Conservation (phyloP, 441 rosid species). For the Adansonia gregorii region DNA sequence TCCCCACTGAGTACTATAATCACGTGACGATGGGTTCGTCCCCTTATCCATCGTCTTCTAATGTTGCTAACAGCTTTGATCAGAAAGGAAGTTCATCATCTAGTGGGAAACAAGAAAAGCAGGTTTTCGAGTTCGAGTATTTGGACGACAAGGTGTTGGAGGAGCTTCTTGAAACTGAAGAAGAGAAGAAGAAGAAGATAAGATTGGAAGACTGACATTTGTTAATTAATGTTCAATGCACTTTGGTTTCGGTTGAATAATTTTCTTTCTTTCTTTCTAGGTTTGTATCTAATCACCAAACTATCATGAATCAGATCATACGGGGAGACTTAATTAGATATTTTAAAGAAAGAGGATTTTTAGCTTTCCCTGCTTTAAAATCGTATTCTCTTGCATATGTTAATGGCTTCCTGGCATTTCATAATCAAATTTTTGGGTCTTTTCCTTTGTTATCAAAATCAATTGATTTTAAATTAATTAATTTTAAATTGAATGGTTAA, state of each 20-base stretch:
- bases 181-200: slow-evolving; percentile 39
- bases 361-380: too few species aligned
- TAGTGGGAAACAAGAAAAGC: slow-evolving; percentile 31
- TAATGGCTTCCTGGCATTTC: too few species aligned
- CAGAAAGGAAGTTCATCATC: slow-evolving; percentile 26
- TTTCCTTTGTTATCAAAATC: too few species aligned
- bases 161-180: slow-evolving; percentile 58
- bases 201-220: slow-evolving; percentile 20
- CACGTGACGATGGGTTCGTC: slow-evolving; percentile 27
- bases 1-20: slow-evolving; percentile 52
- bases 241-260: not conserved
- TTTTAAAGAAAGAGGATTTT: too few species aligned
- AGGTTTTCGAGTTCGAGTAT: slow-evolving; percentile 63
- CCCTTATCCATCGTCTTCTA: not conserved
- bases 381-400: too few species aligned
- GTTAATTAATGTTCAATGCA: not conserved
- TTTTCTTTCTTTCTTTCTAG: too few species aligned
- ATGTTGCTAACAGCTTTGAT: not conserved
- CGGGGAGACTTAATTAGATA: too few species aligned
- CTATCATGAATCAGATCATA: too few species aligned
- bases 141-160: slow-evolving; percentile 60
- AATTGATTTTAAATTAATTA: too few species aligned
- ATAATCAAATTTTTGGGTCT: too few species aligned
- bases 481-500: too few species aligned
- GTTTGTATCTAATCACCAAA: too few species aligned